Evolutionary conservation across 805 yeast species (phyloP).

Genomic region (Ogataea wickerhamii): DNA sequence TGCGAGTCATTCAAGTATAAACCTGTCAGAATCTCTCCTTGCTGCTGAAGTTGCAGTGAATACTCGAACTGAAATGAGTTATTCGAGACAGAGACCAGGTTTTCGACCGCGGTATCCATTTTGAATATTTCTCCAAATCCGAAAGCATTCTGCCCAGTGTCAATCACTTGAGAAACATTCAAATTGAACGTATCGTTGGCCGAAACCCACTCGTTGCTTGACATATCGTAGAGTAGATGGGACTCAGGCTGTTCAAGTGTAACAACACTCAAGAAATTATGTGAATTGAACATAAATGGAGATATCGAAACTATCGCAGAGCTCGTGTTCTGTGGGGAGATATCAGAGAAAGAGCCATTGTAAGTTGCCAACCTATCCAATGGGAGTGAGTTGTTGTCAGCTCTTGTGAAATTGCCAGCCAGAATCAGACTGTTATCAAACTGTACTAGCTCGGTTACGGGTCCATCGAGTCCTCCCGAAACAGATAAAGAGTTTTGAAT

Average conservation of each 20-base stretch:
- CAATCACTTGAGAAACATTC: conserved; percentile 28
- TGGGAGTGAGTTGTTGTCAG: conserved; percentile 29
- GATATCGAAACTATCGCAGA: conserved; percentile 19
- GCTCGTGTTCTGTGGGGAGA: conserved; percentile 23
- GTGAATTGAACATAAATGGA: conserved; percentile 32
- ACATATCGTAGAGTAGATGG: conserved; percentile 39
- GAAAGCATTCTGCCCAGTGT: conserved; percentile 11
- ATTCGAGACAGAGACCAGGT: conserved; percentile 13
- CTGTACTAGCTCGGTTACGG: conserved; percentile 31
- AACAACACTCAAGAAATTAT: conserved; percentile 41
- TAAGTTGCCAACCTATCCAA: conserved; percentile 23
- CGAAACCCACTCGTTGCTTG: conserved; percentile 35
- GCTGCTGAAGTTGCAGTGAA: conserved; percentile 1
- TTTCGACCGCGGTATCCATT: conserved; percentile 18
- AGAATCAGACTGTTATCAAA: conserved; percentile 37
- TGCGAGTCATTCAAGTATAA: conserved; percentile 46
- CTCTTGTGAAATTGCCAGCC: conserved; percentile 37
- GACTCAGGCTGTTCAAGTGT: conserved; percentile 20
- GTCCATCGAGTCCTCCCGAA: conserved; percentile 40
- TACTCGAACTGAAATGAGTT: conserved; percentile 2
- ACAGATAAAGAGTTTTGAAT: conserved; percentile 10
- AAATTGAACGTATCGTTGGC: conserved; percentile 28
- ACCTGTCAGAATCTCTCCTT: conserved; percentile 31
- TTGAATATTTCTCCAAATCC: conserved; percentile 22
- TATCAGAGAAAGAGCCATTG: conserved; percentile 39